These are phyloP conservation scores for Nitzschia sp. DNA, from an alignment of 108 stramenopile genomes.

Conservation along the genomic window DNA sequence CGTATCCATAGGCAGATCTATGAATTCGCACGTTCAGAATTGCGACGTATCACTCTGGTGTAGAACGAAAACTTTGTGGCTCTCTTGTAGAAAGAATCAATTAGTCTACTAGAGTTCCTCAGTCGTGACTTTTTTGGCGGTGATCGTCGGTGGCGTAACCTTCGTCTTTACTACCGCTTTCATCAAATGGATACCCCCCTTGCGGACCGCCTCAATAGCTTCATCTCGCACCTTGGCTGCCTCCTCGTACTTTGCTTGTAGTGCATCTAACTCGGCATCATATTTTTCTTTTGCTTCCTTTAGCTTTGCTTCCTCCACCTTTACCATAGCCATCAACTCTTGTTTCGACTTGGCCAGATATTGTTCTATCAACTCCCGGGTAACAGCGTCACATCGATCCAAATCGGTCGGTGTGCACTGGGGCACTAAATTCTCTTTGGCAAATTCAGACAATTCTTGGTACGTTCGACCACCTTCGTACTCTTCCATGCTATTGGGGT, in stretches of 20 bases:
- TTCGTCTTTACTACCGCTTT: neutral
- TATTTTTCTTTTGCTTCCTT: conserved; percentile 58
- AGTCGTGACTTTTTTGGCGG: neutral
- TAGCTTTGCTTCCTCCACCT: conserved; percentile 63
- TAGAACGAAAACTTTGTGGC: no score
- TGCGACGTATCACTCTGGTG: no score
- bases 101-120: neutral
- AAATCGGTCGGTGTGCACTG: conserved; percentile 62
- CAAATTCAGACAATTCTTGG: conserved; percentile 64
- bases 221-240: conserved; percentile 40
- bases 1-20: no score
- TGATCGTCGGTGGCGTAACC: neutral
- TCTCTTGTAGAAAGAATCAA: neutral
- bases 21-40: no score
- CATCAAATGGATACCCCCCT: neutral
- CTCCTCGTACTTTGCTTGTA: conserved; percentile 63
- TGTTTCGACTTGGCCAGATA: conserved; percentile 47
- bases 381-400: conserved; percentile 72
- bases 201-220: neutral
- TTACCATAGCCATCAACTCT: conserved; percentile 51
- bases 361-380: conserved; percentile 58
- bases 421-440: conserved; percentile 72
- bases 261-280: conserved; percentile 57
- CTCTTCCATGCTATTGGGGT: conserved; percentile 56
- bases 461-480: conserved; percentile 77